Base-by-base conservation (phyloP, 2,329 filamentous ascomycete genomes). In the Emmonsia crescens region DNA sequence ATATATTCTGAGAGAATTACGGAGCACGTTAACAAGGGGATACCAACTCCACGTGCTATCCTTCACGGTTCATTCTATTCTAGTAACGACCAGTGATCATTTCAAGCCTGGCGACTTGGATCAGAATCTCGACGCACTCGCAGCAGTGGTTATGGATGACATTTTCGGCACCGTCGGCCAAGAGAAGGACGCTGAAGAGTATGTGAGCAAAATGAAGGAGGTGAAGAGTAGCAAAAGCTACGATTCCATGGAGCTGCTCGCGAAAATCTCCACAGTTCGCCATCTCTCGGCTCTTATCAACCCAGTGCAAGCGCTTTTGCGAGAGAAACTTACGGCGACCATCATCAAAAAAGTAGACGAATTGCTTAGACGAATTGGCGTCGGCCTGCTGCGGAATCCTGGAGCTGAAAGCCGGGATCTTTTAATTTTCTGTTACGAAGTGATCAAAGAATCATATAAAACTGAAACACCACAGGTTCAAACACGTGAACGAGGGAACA, bases 141-240 rank as follows among this genome's bases (percentile, higher is more conserved):
- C 95, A 54, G 82, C 85, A 1, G 85, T 99, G 51, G 87, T 97
- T 65, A 94, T 99, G 89, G 94, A 99, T 70, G 95, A 99, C 71
- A 94, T 95, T 14, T 99, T 99, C 71, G 95, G 95, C 36, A 85
- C 86, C 5, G 88, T 89, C 40, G 94, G 94, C 1, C 89, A 96
- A 76, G 93, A 99, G 71, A 99, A 99, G 75, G 94, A 99, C 69
- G 93, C 93, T 0, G 91, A 96, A 68, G 94, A 92, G 60, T 99
- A 99, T 73, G 87, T 88, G 61, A 96, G 86, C 72, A 89, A 93
- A 74, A 96, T 95, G 87, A 96, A 95, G 75, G 94, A 99, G 76
- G 88, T 99, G 61, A 97, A 96, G 79, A 94, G 89, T 74, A 96
- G 89, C 79, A 99, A 97, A 79, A 96, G 92, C 72, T 96, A 92